These are phyloP conservation scores for Myxozyma monticola DNA, from an alignment of 805 yeast genomes.

Conservation along the genomic window DNA sequence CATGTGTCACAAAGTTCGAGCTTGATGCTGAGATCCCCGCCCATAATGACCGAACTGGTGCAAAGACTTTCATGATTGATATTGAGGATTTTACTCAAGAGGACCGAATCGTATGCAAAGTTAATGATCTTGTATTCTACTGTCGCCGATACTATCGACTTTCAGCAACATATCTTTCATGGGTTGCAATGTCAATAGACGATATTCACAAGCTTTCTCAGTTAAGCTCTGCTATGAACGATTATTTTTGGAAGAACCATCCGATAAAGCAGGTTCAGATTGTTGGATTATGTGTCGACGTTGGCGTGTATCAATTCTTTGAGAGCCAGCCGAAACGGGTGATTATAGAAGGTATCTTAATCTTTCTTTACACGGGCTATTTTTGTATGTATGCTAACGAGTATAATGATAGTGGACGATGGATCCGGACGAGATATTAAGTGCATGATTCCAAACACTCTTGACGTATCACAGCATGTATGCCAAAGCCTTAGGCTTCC, in stretches of 20 bases:
- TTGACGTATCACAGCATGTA: too few species aligned
- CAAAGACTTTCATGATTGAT: too few species aligned
- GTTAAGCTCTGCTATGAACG: background rate
- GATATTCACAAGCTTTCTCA: constrained; percentile 1
- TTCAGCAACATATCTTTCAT: background rate
- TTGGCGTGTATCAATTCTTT: background rate
- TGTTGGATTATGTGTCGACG: constrained; percentile 12
- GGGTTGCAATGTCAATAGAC: constrained; percentile 6
- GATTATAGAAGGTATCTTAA: background rate
- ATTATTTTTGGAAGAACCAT: constrained; percentile 23
- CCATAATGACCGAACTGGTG: too few species aligned
- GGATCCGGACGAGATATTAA: constrained; percentile 5
- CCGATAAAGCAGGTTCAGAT: constrained; percentile 14
- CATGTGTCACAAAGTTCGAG: too few species aligned
- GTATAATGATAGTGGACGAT: constrained; percentile 3
- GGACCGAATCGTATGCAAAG: too few species aligned
- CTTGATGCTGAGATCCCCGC: too few species aligned
- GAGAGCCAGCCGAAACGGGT: background rate
- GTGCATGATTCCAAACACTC: too few species aligned
- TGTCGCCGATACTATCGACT: background rate
- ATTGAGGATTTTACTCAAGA: too few species aligned
- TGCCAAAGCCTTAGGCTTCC: too few species aligned
- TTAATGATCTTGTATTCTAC: background rate
- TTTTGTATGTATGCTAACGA: background rate
- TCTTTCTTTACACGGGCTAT: background rate